Conservation (phyloP, 768 basidiomycete species). For the Kwoniella sp. region DNA sequence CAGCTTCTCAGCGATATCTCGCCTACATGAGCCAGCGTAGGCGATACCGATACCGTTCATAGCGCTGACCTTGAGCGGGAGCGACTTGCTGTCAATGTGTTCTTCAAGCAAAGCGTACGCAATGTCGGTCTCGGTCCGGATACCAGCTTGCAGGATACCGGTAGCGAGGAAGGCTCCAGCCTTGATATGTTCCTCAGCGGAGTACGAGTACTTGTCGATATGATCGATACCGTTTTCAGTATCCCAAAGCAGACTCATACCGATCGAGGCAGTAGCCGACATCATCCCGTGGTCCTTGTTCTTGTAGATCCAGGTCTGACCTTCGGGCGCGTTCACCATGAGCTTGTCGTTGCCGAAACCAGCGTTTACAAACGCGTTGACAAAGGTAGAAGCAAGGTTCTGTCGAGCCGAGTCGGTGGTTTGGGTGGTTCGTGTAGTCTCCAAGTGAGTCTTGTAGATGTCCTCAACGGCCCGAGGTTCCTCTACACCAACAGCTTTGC, state of each 20-base stretch:
- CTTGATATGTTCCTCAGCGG: slow-evolving; percentile 94
- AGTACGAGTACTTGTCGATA: slow-evolving; percentile 96
- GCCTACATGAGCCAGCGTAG: slow-evolving; percentile 86
- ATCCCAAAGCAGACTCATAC: slow-evolving; percentile 91
- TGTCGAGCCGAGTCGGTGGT: slow-evolving; percentile 89
- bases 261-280: slow-evolving; percentile 90
- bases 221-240: slow-evolving; percentile 88
- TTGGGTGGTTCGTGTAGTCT: slow-evolving; percentile 73
- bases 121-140: slow-evolving; percentile 88
- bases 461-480: slow-evolving; percentile 92
- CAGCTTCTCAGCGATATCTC: slow-evolving; percentile 73
- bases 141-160: slow-evolving; percentile 81
- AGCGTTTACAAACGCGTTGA: slow-evolving; percentile 97
- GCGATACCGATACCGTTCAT: slow-evolving; percentile 89
- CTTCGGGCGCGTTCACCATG: slow-evolving; percentile 94
- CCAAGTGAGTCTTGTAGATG: slow-evolving; percentile 93
- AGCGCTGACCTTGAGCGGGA: slow-evolving; percentile 75
- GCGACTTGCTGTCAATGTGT: slow-evolving; percentile 79
- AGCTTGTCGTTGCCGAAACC: slow-evolving; percentile 98
- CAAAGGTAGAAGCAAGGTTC: slow-evolving; percentile 93
- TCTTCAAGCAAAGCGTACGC: slow-evolving; percentile 86
- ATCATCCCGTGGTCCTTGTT: slow-evolving; percentile 99
- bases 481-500: slow-evolving; percentile 82
- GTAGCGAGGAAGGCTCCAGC: slow-evolving; percentile 93
- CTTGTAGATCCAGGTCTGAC: slow-evolving; percentile 98